Evolutionary conservation across 805 yeast genomes (phyloP), one percentile per base, ranked within the genome.

Genomic region (Cyberlindnera misumaiensis): DNA sequence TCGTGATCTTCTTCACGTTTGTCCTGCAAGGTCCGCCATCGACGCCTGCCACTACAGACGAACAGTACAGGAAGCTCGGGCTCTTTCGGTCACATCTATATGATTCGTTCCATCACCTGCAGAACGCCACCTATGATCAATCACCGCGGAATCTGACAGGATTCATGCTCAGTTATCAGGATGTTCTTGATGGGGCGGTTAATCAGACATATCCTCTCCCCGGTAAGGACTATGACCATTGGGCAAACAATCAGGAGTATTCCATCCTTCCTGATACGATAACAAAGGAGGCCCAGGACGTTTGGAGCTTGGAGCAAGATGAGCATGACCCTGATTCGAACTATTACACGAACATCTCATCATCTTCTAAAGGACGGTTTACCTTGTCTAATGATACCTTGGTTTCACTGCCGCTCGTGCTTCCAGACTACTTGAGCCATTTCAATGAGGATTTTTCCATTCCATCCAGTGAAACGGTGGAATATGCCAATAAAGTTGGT

Each of bases 71-170:
- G 34, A 70, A 65, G 43, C 50, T 73, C 12, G 46, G 56, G n/a
- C 51, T 56, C 10, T 59, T 72, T 35, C 65, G 62, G 34, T 50
- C 60, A 4, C 69, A 65, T 44, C 55, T 52, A 34, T 46, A 47
- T 43, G 47, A 47, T 46, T 68, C 55, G 35, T 52, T 57, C 48
- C 45, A 56, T 3, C 52, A 57, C 2, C 56, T 80, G 26, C 47
- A 45, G 11, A 61, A 66, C 28, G 55, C 73, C 31, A 65, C 71
- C 1, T 80, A 70, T 55, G 39, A 53, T 14, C 43, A 59, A 4
- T 86, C 84, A 5, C 80, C 78, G 53, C 83, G 83, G 1, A 81
- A 83, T 49, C 56, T 85, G 12, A 82, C 93, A 0, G 96, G 96
- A 4, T 74, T 80, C 41, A 70, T 67, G 49, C 58, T 80, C 26